Evolutionary conservation across 352 stramenopile genomes (phyloP).

Genomic region (Halophytophthora polymorphica): DNA sequence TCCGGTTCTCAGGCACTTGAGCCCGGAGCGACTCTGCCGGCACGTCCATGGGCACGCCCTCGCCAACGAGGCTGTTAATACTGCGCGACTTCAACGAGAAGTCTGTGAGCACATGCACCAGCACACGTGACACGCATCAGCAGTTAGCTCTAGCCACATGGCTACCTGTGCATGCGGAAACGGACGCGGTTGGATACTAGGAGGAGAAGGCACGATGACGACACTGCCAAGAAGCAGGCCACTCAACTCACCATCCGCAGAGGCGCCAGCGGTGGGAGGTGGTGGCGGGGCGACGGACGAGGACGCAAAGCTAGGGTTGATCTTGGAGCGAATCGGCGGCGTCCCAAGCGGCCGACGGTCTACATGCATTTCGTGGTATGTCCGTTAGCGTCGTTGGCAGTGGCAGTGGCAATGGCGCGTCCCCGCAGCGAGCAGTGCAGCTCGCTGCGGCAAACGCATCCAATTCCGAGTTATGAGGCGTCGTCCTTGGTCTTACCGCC

Average conservation of each 20-base stretch:
- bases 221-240: not conserved
- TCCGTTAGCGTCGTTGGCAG: conserved; percentile 19
- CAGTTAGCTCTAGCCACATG: conserved; percentile 2
- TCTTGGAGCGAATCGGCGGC: conserved; percentile 40
- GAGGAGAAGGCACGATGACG: not conserved
- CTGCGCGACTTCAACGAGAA: conserved; percentile 40
- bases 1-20: conserved; percentile 22
- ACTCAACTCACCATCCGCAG: conserved; percentile 35
- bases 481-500: conserved; percentile 31
- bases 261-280: conserved; percentile 20
- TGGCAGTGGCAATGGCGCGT: no score
- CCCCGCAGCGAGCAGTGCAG: no score
- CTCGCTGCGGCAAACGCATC: no score
- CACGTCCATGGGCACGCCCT: conserved; percentile 14
- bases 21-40: conserved; percentile 18
- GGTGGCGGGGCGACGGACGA: conserved; percentile 22
- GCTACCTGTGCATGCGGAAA: no score
- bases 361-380: conserved; percentile 20
- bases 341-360: conserved; percentile 41
- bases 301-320: conserved; percentile 47
- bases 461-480: no score
- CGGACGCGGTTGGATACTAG: no score
- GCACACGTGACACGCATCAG: not conserved
- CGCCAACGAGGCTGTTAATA: conserved; percentile 17
- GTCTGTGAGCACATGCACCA: conserved; percentile 19